phyloP scores from a whole-genome alignment of 495 filamentous ascomycete genomes.

The Xylaria sp. region DNA sequence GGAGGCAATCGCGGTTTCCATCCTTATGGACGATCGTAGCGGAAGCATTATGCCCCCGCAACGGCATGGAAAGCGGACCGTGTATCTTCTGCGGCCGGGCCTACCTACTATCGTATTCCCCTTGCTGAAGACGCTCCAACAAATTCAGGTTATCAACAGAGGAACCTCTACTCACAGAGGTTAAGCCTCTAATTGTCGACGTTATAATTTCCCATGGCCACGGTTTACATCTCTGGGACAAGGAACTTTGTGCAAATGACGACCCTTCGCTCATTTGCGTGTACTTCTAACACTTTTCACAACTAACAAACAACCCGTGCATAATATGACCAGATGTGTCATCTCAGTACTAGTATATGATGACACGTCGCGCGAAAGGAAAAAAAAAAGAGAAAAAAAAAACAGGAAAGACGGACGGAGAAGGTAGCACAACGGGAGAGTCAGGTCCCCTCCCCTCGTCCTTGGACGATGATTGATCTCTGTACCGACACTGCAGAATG shows the following conservation, averaged over 20 bases:
- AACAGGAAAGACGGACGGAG: constrained; percentile 3
- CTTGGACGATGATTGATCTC: neutral
- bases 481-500: neutral
- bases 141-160: constrained; percentile 4
- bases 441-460: neutral
- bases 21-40: constrained; percentile 65
- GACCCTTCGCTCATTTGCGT: constrained; percentile 33
- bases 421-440: neutral
- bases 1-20: constrained; percentile 79
- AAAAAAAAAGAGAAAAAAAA: neutral
- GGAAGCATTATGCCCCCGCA: neutral
- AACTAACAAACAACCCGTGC: neutral
- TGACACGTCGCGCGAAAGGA: constrained; percentile 8
- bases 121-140: neutral
- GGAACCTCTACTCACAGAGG: neutral
- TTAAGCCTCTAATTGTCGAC: neutral
- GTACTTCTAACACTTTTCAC: constrained; percentile 33
- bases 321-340: constrained; percentile 14
- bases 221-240: neutral
- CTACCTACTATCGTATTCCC: neutral
- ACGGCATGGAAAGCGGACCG: no score
- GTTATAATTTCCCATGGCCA: neutral
- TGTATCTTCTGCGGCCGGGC: neutral
- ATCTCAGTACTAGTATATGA: neutral
- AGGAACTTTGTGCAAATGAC: constrained; percentile 29